Base-by-base conservation (phyloP, 352 stramenopile genomes). In the Globisporangium parvum region DNA sequence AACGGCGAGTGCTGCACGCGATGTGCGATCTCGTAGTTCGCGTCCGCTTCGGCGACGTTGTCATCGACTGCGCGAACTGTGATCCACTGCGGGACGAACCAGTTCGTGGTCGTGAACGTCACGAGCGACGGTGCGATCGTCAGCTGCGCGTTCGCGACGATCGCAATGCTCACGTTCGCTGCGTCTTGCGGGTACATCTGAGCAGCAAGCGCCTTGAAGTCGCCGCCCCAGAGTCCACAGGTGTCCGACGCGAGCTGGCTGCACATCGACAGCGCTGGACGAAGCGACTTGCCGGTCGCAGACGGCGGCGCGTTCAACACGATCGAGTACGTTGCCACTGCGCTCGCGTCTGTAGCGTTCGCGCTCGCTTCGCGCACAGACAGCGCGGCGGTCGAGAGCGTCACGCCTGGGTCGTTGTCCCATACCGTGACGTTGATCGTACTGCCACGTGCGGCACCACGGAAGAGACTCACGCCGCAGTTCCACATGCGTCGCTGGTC, bases 351-450 rank as follows among this genome's bases (percentile, higher is more conserved):
- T 21, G 21, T 51, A 5, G 23, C 17, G 6, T 35, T 48, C 17
- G 21, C 20, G 2, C 2, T 24, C 17, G 45, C 58, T 59, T 90
- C 79, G 6, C 15, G 44, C 9, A 92, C 66, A 18, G 62, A 47
- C 10, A 92, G 48, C 3, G 40, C 39, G 11, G 53, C 6, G 5
- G 48, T 68, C 2, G 81, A 90, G 2, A 90, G 48, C 6, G 81
- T 92, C 12, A 92, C 60, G 3, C 79, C 79, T 8, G 79, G 67
- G 21, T 92, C 81, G 42, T 92, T 92, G 47, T 92, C 81, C 79
- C 80, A 87, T n/a, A 90, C 65, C 26, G 63, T 92, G 28, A 90
- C 70, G 31, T 75, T 65, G 28, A 90, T 66, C 17, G 47, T 73
- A 49, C 52, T 78, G 8, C 37, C 53, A 37, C 31, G 6, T 14